Conservation (phyloP, 2,329 filamentous ascomycete species). For the Aureobasidium leucospermi region DNA sequence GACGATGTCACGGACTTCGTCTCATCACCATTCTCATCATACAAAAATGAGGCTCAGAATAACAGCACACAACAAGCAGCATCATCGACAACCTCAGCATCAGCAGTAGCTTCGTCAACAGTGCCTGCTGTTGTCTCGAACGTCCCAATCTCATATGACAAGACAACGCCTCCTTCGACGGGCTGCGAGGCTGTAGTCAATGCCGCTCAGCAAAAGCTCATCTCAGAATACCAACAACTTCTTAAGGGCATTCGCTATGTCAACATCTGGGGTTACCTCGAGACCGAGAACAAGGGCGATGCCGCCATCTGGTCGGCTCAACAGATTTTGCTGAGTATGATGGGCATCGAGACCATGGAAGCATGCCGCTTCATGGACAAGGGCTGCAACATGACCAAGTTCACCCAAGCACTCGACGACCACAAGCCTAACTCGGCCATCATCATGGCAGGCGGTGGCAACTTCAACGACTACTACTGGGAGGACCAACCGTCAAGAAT, state of each 20-base stretch:
- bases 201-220: background rate
- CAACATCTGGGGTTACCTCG: conserved; percentile 11
- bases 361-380: conserved; percentile 10
- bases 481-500: conserved; percentile 10
- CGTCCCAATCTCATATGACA: conserved; percentile 5
- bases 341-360: conserved; percentile 11
- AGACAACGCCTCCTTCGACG: conserved; percentile 1
- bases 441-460: conserved; percentile 11
- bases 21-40: background rate
- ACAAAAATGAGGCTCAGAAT: background rate
- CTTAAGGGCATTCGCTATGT: conserved; percentile 12
- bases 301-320: conserved; percentile 11
- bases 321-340: conserved; percentile 8
- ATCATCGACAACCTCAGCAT: background rate
- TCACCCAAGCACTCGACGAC: conserved; percentile 1
- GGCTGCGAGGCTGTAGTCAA: conserved; percentile 8
- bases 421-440: conserved; percentile 10
- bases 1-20: conserved; percentile 1
- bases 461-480: conserved; percentile 15
- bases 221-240: conserved; percentile 4
- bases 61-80: background rate
- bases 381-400: conserved; percentile 9
- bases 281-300: conserved; percentile 12
- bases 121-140: background rate
- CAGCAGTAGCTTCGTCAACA: background rate